These are phyloP conservation scores for Phyllosticta capitalensis DNA, from an alignment of 2,329 filamentous ascomycete genomes.

Conservation along the genomic window DNA sequence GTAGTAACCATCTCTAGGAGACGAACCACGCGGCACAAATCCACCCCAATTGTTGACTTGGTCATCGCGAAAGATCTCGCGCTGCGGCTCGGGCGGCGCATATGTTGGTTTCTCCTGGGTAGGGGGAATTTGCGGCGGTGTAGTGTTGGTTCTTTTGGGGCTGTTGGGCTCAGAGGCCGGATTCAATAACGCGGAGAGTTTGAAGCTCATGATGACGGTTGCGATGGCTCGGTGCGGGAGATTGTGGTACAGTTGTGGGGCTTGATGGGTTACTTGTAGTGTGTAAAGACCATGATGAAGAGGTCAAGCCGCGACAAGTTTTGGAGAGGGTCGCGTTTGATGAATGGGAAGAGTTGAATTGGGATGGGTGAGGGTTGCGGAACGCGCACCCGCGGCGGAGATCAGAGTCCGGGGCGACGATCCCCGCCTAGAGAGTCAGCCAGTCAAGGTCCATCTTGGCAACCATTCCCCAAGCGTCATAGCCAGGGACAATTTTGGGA, in stretches of 20 bases:
- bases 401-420: not conserved
- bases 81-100: not conserved
- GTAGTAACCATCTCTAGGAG: not conserved
- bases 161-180: conserved; percentile 16
- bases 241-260: not conserved
- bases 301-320: not conserved
- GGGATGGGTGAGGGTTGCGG: not conserved
- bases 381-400: not conserved
- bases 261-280: not conserved
- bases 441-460: not conserved
- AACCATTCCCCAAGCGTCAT: not conserved
- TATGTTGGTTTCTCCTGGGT: not conserved
- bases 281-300: not conserved
- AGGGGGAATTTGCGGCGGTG: not conserved
- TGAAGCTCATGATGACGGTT: conserved; percentile 17
- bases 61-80: not conserved
- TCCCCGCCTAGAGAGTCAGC: not conserved
- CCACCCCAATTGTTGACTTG: not conserved
- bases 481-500: not conserved
- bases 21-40: not conserved
- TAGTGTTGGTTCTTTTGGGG: not conserved
- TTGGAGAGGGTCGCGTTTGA: not conserved
- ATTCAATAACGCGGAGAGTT: conserved; percentile 28
- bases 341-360: not conserved
- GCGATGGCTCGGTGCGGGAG: not conserved